Evolutionary conservation across 495 filamentous ascomycete species (phyloP).

Genomic region (Chaetomium tenue): DNA sequence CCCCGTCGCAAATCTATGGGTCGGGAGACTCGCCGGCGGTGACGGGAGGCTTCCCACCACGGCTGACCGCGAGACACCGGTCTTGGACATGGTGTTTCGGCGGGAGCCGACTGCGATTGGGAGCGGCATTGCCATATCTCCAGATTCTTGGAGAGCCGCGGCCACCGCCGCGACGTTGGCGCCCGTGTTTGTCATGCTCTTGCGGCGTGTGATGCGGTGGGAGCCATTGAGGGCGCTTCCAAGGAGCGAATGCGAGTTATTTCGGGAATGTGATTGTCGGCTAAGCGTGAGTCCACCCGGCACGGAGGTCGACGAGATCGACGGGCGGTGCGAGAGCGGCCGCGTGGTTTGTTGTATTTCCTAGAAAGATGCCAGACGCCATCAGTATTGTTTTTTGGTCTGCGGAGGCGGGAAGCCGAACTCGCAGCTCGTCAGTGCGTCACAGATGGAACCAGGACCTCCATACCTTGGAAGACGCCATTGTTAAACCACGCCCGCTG

Average conservation of each 20-base stretch:
- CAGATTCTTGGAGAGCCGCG: constrained; percentile 60
- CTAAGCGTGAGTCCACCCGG: constrained; percentile 41
- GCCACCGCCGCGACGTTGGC: constrained; percentile 73
- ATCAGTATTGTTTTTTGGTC: constrained; percentile 38
- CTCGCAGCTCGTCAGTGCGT: constrained; percentile 31
- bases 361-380: constrained; percentile 36
- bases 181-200: constrained; percentile 79
- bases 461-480: constrained; percentile 58
- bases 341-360: constrained; percentile 51
- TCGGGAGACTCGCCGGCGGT: constrained; percentile 52
- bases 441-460: constrained; percentile 15
- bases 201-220: constrained; percentile 86
- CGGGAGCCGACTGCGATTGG: constrained; percentile 49
- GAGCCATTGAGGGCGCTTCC: constrained; percentile 65
- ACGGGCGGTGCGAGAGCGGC: constrained; percentile 52
- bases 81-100: constrained; percentile 54
- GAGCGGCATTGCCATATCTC: constrained; percentile 53
- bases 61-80: constrained; percentile 41
- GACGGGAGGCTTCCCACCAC: constrained; percentile 57
- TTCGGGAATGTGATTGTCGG: constrained; percentile 61
- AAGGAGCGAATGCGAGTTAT: constrained; percentile 79
- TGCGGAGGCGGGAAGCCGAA: constrained; percentile 24
- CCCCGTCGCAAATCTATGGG: constrained; percentile 42
- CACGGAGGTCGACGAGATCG: constrained; percentile 42
- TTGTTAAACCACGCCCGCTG: constrained; percentile 36